Base-by-base conservation (phyloP, 371 early-diverging fungal species). In the Lichtheimia ramosa region DNA sequence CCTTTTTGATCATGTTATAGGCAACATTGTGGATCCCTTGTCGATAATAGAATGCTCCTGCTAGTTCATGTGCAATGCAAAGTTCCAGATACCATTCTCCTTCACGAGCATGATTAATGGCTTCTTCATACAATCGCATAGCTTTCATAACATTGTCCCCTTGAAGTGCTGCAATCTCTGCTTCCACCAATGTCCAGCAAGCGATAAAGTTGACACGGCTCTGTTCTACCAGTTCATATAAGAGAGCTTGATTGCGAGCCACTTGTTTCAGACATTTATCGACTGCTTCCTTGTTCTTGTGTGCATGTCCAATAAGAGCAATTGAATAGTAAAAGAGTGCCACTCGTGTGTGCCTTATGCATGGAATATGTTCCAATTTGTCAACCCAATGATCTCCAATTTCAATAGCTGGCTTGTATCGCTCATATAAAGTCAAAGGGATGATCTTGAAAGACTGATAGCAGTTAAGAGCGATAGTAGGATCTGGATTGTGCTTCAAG, bases 401-500 rank as follows among this genome's bases (percentile, higher is more conserved):
- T n/a, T 65, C 63, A 12, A 74, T 58, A 2, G 79, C 76, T 20
- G 67, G 50, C 1, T 75, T 67, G 8, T 70, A 73, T 34, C 74
- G 76, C 2, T 72, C 76, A 40, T 75, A 79, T 3, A 79, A 68
- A 0, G 71, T 69, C 15, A 73, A 56, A 2, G 76, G 70, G 2
- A 79, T 39, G 59, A 79, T 63, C 20, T 71, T 61, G 53, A 64
- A 75, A 0, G 74, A 63, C n/a, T 70, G 62, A 39, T 79, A 79
- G 70, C 74, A 73, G 40, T 68, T 70, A 40, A 75, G 14, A 1
- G 69, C 64, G 0, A 79, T 66, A 28, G 50, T 39, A 1, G 68
- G 60, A 39, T 70, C 74, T 0, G 68, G 34, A 25, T 70, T 74
- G 10, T 67, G 67, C 13, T 70, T 62, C 51, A 57, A 60, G 14